These are phyloP conservation scores for Taphrina flavorubra DNA, from an alignment of 1,139 yeast species.

Conservation along the genomic window DNA sequence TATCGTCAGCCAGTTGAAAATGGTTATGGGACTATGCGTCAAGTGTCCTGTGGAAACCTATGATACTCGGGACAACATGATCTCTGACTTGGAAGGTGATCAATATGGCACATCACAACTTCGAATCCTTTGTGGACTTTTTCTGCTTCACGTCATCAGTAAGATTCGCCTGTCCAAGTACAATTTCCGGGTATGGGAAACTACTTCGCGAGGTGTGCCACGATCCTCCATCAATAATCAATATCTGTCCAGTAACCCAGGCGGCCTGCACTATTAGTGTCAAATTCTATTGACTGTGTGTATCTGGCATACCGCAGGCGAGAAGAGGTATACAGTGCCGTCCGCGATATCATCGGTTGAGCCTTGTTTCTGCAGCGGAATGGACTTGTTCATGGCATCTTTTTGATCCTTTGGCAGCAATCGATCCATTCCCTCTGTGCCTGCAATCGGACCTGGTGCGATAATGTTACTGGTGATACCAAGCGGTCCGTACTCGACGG, in stretches of 20 bases:
- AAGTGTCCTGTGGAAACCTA: neutral
- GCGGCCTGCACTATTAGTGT: slow-evolving; percentile 80
- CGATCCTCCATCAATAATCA: slow-evolving; percentile 76
- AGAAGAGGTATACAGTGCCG: slow-evolving; percentile 58
- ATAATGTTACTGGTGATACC: slow-evolving; percentile 81
- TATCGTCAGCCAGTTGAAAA: no score
- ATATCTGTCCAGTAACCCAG: slow-evolving; percentile 76
- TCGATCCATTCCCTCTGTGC: slow-evolving; percentile 79
- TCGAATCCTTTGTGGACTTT: slow-evolving; percentile 19
- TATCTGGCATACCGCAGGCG: slow-evolving; percentile 13
- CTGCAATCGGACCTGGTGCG: slow-evolving; percentile 86
- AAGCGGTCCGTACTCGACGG: slow-evolving; percentile 80
- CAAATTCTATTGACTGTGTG: slow-evolving; percentile 51
- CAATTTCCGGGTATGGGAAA: slow-evolving; percentile 38
- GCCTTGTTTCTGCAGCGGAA: slow-evolving; percentile 83
- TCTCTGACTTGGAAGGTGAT: neutral
- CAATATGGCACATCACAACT: slow-evolving; percentile 1
- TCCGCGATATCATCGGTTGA: slow-evolving; percentile 81
- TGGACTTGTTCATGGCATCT: slow-evolving; percentile 55
- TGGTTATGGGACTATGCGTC: neutral
- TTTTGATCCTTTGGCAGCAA: slow-evolving; percentile 56
- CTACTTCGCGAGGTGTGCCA: slow-evolving; percentile 45
- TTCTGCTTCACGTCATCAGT: slow-evolving; percentile 37
- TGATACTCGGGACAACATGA: neutral
- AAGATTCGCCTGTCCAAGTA: slow-evolving; percentile 20